Evolutionary conservation across 805 yeast genomes (phyloP).

Genomic region (Cephaloascus fragrans): DNA sequence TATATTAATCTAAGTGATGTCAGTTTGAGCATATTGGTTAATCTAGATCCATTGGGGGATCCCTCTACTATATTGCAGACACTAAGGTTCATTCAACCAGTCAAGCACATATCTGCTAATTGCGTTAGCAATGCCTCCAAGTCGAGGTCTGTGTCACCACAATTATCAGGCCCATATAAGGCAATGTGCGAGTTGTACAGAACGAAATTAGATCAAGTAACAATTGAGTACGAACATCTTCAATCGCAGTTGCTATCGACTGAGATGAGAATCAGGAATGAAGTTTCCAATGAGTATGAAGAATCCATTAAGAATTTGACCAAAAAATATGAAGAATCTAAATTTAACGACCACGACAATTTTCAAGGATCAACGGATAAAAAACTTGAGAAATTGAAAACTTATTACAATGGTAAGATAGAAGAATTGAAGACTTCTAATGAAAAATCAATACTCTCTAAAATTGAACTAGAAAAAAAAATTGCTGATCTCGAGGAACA

Average conservation of each 20-base stretch:
- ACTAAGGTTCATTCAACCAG: constrained; percentile 13
- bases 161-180: constrained; percentile 1
- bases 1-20: constrained; percentile 17
- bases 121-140: constrained; percentile 10
- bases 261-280: constrained; percentile 11
- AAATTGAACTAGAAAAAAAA: neutral
- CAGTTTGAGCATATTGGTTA: constrained; percentile 22
- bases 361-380: constrained; percentile 13
- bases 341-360: constrained; percentile 5
- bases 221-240: constrained; percentile 3
- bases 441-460: constrained; percentile 7
- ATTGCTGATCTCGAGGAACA: neutral
- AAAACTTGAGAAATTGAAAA: constrained; percentile 17
- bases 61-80: constrained; percentile 17
- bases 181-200: neutral
- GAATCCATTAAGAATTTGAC: constrained; percentile 12
- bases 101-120: constrained; percentile 17
- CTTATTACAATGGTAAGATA: constrained; percentile 19
- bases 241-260: constrained; percentile 5
- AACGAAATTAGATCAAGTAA: constrained; percentile 9
- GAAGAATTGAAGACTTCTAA: constrained; percentile 12
- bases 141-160: constrained; percentile 9
- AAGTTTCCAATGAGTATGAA: constrained; percentile 16
- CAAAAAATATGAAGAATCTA: constrained; percentile 9
- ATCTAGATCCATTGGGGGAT: constrained; percentile 28